Conservation (phyloP, 768 basidiomycete species). For the Crassisporium funariophilum region DNA sequence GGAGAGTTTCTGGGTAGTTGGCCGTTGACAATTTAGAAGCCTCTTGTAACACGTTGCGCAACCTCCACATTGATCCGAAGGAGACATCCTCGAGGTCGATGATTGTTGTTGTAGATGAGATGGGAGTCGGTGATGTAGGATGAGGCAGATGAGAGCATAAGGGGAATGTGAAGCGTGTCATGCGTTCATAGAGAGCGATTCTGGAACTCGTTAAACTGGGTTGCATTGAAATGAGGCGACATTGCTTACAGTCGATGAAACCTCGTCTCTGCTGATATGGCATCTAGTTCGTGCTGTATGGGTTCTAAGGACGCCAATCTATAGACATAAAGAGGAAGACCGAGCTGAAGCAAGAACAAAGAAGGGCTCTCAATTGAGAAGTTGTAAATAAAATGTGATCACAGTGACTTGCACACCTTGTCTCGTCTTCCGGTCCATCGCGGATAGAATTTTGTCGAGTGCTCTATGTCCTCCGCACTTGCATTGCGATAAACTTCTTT, state of each 20-base stretch:
- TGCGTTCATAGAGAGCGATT: slow-evolving; percentile 64
- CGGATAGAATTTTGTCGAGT: slow-evolving; percentile 67
- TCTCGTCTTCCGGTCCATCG: slow-evolving; percentile 81
- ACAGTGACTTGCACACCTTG: slow-evolving; percentile 47
- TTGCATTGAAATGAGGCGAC: neutral
- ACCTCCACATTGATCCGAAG: slow-evolving; percentile 65
- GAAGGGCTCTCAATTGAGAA: neutral
- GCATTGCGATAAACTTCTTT: slow-evolving; percentile 65
- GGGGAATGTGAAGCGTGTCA: slow-evolving; percentile 65
- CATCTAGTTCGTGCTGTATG: slow-evolving; percentile 61
- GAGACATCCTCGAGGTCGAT: slow-evolving; percentile 72
- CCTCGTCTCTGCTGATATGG: slow-evolving; percentile 52
- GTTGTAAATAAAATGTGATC: neutral
- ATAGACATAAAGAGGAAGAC: slow-evolving; percentile 78
- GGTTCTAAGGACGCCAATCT: slow-evolving; percentile 62
- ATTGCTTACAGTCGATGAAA: slow-evolving; percentile 71
- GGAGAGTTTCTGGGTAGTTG: slow-evolving; percentile 80
- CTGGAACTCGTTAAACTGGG: slow-evolving; percentile 33
- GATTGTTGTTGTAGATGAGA: slow-evolving; percentile 65
- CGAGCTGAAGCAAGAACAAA: slow-evolving; percentile 43
- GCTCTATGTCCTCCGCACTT: slow-evolving; percentile 59
- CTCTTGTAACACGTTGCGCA: slow-evolving; percentile 73
- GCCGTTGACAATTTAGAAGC: slow-evolving; percentile 74
- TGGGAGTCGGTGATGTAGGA: slow-evolving; percentile 47
- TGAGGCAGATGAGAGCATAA: slow-evolving; percentile 66